Base-by-base conservation (phyloP, 164 flowering plant species). In the Vitis cinerea region DNA sequence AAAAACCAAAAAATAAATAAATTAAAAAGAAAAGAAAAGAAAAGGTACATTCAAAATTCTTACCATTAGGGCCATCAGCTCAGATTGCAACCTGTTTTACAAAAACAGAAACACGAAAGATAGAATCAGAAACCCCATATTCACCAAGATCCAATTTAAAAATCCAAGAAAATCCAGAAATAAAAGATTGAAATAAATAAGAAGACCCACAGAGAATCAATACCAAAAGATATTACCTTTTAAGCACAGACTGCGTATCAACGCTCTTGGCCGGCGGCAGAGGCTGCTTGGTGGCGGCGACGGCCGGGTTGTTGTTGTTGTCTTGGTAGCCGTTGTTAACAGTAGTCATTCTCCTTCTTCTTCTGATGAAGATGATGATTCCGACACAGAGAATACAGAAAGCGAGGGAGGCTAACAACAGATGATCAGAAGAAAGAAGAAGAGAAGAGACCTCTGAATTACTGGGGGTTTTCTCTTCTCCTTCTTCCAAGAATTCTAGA, bases 61-160 rank as follows among this genome's bases (percentile, higher is more conserved):
- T 68, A 87, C 91, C 91, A 87, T 87, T 44, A 87, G 79, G 13
- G 87, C 79, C 91, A 87, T 87, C 44, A 87, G 68, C 70, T 87
- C 91, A 13, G 86, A 80, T 50, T 87, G 91, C 79, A 87, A 71
- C 82, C 91, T 87, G 85, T 69, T 73, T 58, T n/a, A 47, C 13
- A 14, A 44, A 29, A n/a, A 37, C 55, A 66, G 19, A 56, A 50
- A 61, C 50, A 44, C 23, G 62, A 37, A 30, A 70, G 29, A 51
- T 61, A 51, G 9, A 50, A 19, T 31, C 37, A 67, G 59, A 51
- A 66, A 27, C 12, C 5, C 50, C 10, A 4, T 14, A 13, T 5
- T 47, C 30, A 30, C 10, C 60, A 44, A 59, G 17, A 29, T 14
- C 51, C 11, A 31, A 23, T 23, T 19, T 1, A 55, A 11, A 5